These are phyloP conservation scores for Coccomyxa subellipsoidea DNA, from an alignment of 163 green algal genomes.

Conservation along the genomic window DNA sequence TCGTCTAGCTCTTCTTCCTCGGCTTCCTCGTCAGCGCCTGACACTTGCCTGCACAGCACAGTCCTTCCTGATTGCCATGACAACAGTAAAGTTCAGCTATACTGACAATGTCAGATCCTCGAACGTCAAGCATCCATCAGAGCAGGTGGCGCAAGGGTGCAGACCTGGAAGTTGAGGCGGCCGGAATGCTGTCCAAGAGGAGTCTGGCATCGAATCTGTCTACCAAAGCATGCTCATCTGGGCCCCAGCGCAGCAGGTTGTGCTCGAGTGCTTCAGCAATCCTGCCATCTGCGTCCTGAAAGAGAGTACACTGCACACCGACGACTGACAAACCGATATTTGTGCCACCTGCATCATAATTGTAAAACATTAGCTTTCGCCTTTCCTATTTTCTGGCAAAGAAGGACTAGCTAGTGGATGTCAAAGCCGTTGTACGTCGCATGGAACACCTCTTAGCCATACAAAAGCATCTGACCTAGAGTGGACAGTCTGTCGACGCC, in stretches of 20 bases:
- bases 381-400: too few species aligned
- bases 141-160: too few species aligned
- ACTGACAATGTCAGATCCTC: too few species aligned
- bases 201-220: conserved; percentile 57
- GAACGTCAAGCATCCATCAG: too few species aligned
- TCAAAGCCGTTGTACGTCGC: too few species aligned
- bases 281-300: not conserved
- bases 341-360: not conserved
- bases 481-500: not conserved
- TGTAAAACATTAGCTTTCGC: too few species aligned
- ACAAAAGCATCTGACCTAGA: not conserved
- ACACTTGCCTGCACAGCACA: not conserved
- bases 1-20: conserved; percentile 33
- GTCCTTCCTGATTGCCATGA: too few species aligned
- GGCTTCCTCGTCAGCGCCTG: not conserved
- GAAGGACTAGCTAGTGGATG: too few species aligned
- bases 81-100: too few species aligned
- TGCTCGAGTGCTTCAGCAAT: conserved; percentile 5
- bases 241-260: conserved; percentile 25
- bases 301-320: not conserved
- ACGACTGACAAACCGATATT: not conserved
- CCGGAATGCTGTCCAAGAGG: conserved; percentile 28
- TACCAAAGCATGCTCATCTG: conserved; percentile 21
- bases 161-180: not conserved
- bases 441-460: too few species aligned